Percentiles rank a stretch among this genome's conserved stretches.
Evolutionary conservation across 2,329 filamentous ascomycete species (phyloP).

Genomic region (Orbilia blumenaviensis): DNA sequence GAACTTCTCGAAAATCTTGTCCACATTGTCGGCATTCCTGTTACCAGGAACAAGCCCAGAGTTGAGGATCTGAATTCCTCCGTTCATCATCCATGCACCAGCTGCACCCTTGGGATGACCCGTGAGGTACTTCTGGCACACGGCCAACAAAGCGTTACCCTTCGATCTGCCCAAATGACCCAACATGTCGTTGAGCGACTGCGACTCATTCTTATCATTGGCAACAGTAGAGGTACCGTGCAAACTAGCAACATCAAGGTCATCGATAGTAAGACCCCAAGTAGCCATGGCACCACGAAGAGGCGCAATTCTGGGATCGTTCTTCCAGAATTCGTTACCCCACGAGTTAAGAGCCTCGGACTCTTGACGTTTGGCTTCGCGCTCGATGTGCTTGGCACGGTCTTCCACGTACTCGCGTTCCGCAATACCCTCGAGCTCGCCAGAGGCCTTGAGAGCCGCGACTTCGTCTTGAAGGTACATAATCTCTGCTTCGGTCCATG

Average conservation of each 20-base stretch:
- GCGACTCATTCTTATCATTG: slow-evolving; percentile 99
- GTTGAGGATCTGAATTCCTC: slow-evolving; percentile 93
- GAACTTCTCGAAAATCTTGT: slow-evolving; percentile 95
- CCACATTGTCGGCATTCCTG: slow-evolving; percentile 96
- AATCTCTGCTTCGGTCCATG: slow-evolving; percentile 94
- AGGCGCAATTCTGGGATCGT: slow-evolving; percentile 90
- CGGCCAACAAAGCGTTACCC: slow-evolving; percentile 93
- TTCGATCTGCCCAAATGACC: slow-evolving; percentile 92
- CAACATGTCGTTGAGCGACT: slow-evolving; percentile 95
- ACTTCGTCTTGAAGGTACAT: slow-evolving; percentile 93
- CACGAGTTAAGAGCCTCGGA: slow-evolving; percentile 91
- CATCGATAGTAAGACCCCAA: slow-evolving; percentile 97
- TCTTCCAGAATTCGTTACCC: slow-evolving; percentile 99
- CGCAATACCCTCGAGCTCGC: slow-evolving; percentile 71
- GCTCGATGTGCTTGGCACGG: slow-evolving; percentile 84
- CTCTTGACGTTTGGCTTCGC: slow-evolving; percentile 85
- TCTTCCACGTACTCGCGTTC: slow-evolving; percentile 87
- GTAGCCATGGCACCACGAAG: slow-evolving; percentile 94
- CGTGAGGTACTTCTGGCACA: slow-evolving; percentile 99
- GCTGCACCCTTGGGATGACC: slow-evolving; percentile 99
- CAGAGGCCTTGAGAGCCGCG: slow-evolving; percentile 85
- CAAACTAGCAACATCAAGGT: slow-evolving; percentile 94
- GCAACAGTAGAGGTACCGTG: slow-evolving; percentile 98
- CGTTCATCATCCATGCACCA: slow-evolving; percentile 99
- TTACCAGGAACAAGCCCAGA: slow-evolving; percentile 93